A percentile compares a stretch with the other conserved stretches of the same genome.
phyloP scores from a whole-genome alignment of 768 basidiomycete genomes.

The Pleurotus djamor region DNA sequence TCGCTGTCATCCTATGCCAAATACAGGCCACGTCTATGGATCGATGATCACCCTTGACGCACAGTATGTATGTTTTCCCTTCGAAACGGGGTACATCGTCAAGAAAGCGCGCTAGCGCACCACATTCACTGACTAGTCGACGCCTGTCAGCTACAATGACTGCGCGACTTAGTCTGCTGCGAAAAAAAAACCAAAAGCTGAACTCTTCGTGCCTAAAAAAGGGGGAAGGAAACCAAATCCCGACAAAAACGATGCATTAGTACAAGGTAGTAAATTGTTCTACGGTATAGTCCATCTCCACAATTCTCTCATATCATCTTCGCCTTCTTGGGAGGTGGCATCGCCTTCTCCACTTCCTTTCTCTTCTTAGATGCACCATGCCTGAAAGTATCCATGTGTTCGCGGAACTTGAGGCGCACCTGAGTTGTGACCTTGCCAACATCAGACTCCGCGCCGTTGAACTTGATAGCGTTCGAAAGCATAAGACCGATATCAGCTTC shows the following conservation, averaged over 20 bases:
- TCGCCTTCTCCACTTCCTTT: slow-evolving; percentile 69
- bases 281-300: slow-evolving; percentile 10
- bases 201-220: background rate
- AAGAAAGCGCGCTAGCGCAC: background rate
- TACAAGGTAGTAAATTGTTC: slow-evolving; percentile 9
- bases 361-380: slow-evolving; percentile 62
- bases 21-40: background rate
- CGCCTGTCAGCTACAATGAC: background rate
- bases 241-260: slow-evolving; percentile 1
- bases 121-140: background rate
- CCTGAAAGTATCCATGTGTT: slow-evolving; percentile 47
- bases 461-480: slow-evolving; percentile 84
- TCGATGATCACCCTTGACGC: background rate
- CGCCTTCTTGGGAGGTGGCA: slow-evolving; percentile 67
- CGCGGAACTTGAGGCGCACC: slow-evolving; percentile 50
- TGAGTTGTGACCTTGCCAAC: slow-evolving; percentile 63
- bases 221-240: background rate
- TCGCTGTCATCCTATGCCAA: background rate
- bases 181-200: background rate
- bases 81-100: background rate
- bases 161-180: background rate
- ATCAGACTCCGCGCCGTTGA: slow-evolving; percentile 82
- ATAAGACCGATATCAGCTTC: slow-evolving; percentile 87
- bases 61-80: background rate
- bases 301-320: slow-evolving; percentile 48